Evolutionary conservation across 805 yeast genomes (phyloP).

Genomic region (Kuraishia capsulata): DNA sequence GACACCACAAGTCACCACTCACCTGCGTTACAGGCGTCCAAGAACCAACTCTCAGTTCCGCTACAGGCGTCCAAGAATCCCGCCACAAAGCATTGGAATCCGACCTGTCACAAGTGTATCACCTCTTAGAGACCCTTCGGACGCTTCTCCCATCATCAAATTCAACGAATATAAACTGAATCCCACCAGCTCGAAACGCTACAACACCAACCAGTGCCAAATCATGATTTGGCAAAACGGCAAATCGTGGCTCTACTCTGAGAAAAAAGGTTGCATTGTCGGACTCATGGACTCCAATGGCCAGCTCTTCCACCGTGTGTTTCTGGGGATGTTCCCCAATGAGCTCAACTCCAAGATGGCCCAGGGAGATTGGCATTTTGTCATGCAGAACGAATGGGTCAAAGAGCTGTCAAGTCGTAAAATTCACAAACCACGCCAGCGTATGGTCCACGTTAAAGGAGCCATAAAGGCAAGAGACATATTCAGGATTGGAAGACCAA

Average conservation of each 20-base stretch:
- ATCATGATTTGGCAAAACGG: conserved; percentile 6
- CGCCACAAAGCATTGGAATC: too few relatives aligned
- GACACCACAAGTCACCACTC: too few relatives aligned
- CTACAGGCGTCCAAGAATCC: too few relatives aligned
- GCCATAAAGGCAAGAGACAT: background rate
- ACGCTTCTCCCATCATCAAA: too few relatives aligned
- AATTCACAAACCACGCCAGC: background rate
- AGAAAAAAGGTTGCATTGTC: background rate
- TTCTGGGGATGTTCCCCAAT: conserved; percentile 1
- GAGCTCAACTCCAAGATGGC: background rate
- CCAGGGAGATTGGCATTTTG: background rate
- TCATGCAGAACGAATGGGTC: conserved; percentile 1
- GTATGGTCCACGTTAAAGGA: background rate
- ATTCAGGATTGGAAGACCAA: too few relatives aligned
- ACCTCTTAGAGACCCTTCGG: too few relatives aligned
- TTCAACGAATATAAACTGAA: conserved; percentile 7
- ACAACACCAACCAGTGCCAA: background rate
- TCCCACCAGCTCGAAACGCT: conserved; percentile 2
- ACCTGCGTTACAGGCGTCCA: too few relatives aligned
- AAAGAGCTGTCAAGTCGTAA: background rate
- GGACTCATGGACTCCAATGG: conserved; percentile 6
- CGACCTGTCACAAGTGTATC: too few relatives aligned
- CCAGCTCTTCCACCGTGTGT: conserved; percentile 5
- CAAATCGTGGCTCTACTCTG: conserved; percentile 4
- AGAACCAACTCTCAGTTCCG: too few relatives aligned